These are phyloP conservation scores for Debaryomyces sp. DNA, from an alignment of 1,139 yeast genomes.

Conservation along the genomic window DNA sequence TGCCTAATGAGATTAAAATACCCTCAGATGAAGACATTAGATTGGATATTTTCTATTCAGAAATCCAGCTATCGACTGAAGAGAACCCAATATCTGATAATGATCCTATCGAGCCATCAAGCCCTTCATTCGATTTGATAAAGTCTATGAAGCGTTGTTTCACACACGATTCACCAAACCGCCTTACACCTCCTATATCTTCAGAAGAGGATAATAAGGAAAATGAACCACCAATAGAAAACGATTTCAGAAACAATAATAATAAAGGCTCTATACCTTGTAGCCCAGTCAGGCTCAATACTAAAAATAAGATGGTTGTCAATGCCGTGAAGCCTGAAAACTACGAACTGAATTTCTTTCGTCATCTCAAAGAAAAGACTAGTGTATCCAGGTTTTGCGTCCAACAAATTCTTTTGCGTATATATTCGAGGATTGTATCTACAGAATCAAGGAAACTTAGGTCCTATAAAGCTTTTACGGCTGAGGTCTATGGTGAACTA, in stretches of 20 bases:
- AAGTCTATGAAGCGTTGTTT: not conserved
- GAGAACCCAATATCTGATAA: not conserved
- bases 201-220: slow-evolving; percentile 11
- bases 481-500: slow-evolving; percentile 89
- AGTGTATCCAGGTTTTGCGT: slow-evolving; percentile 58
- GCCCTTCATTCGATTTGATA: slow-evolving; percentile 12
- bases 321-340: slow-evolving; percentile 20
- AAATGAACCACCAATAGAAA: not conserved
- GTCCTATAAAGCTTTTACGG: slow-evolving; percentile 83
- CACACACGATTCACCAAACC: not conserved
- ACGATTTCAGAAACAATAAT: not conserved
- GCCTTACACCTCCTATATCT: slow-evolving; percentile 9
- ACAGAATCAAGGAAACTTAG: slow-evolving; percentile 69
- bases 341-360: slow-evolving; percentile 33
- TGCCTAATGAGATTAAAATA: slow-evolving; percentile 16
- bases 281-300: not conserved
- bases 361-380: slow-evolving; percentile 31
- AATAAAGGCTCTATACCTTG: not conserved
- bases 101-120: slow-evolving; percentile 9
- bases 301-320: not conserved
- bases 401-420: slow-evolving; percentile 70
- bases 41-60: slow-evolving; percentile 28
- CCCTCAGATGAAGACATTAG: slow-evolving; percentile 26
- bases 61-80: slow-evolving; percentile 15
- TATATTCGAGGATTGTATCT: slow-evolving; percentile 77